Evolutionary conservation across 2,329 filamentous ascomycete species (phyloP).

Genomic region (Cercospora nicotianae): DNA sequence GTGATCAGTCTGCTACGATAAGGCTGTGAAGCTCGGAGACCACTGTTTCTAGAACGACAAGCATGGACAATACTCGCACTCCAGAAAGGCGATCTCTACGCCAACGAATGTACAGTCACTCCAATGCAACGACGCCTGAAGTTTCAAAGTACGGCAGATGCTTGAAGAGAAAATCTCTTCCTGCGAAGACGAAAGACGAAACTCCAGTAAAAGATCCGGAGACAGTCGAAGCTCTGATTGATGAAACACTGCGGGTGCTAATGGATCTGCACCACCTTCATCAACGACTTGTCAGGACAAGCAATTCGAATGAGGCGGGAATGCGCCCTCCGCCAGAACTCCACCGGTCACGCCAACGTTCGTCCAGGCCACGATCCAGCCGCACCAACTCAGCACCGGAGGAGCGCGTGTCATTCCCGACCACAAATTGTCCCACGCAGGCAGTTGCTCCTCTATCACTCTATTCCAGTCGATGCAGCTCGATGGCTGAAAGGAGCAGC

Average conservation of each 20-base stretch:
- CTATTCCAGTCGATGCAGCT: background rate
- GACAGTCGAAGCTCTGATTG: conserved; percentile 6
- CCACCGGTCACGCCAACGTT: background rate
- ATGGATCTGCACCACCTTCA: conserved; percentile 1
- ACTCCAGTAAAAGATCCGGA: background rate
- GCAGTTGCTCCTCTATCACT: background rate
- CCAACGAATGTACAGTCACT: background rate
- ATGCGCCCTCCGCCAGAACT: background rate
- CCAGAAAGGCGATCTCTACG: background rate
- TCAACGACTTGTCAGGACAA: background rate
- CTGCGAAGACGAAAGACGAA: background rate
- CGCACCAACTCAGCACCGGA: background rate
- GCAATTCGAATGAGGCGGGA: background rate
- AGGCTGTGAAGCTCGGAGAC: background rate
- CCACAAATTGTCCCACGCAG: background rate
- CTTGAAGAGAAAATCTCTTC: background rate
- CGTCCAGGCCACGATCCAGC: background rate
- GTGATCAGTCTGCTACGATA: background rate
- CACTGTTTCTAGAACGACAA: background rate
- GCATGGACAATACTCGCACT: background rate
- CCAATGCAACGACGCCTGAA: background rate
- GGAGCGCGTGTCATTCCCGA: background rate
- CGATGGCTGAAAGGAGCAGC: background rate
- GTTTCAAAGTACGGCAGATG: background rate
- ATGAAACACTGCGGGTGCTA: background rate